A percentile compares a stretch with the other conserved stretches of the same genome.
These are phyloP conservation scores for Cryomyces minteri DNA, from an alignment of 495 filamentous ascomycete genomes.

Conservation along the genomic window DNA sequence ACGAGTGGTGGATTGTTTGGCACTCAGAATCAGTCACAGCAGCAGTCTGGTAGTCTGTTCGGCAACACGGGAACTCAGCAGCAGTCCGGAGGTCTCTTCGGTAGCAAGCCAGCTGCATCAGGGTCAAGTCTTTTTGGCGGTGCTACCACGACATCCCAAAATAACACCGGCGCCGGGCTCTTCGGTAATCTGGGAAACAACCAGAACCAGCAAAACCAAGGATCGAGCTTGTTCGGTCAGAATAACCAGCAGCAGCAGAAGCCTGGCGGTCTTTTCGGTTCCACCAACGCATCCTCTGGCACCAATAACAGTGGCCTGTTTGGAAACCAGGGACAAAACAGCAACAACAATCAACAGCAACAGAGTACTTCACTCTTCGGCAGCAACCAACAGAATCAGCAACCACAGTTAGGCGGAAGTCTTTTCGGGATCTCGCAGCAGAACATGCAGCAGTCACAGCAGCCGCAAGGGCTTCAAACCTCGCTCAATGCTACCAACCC, in stretches of 20 bases:
- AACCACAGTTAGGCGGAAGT: constrained; percentile 18
- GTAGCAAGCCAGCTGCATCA: constrained; percentile 27
- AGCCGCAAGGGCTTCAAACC: constrained; percentile 37
- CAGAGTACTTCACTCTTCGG: constrained; percentile 9
- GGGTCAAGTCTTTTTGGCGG: constrained; percentile 9
- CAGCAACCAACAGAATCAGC: constrained; percentile 14
- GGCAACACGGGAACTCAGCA: constrained; percentile 24
- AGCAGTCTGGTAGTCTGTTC: constrained; percentile 25
- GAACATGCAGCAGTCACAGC: constrained; percentile 25
- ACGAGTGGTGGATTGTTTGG: constrained; percentile 32
- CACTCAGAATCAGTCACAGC: constrained; percentile 7
- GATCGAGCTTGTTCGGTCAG: constrained; percentile 7
- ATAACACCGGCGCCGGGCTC: constrained; percentile 23
- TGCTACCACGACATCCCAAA: constrained; percentile 1
- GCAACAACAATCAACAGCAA: constrained; percentile 6
- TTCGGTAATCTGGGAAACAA: constrained; percentile 31
- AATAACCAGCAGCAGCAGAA: constrained; percentile 22
- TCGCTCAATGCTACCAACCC: constrained; percentile 64
- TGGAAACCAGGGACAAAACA: constrained; percentile 13
- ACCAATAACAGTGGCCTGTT: constrained; percentile 22
- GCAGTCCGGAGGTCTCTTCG: constrained; percentile 41
- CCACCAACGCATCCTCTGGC: constrained; percentile 4
- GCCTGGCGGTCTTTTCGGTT: constrained; percentile 11
- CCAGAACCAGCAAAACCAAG: constrained; percentile 36
- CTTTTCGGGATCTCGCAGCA: constrained; percentile 47